These are phyloP conservation scores for Pseudocercospora musae DNA, from an alignment of 2,329 filamentous ascomycete species.

Conservation along the genomic window DNA sequence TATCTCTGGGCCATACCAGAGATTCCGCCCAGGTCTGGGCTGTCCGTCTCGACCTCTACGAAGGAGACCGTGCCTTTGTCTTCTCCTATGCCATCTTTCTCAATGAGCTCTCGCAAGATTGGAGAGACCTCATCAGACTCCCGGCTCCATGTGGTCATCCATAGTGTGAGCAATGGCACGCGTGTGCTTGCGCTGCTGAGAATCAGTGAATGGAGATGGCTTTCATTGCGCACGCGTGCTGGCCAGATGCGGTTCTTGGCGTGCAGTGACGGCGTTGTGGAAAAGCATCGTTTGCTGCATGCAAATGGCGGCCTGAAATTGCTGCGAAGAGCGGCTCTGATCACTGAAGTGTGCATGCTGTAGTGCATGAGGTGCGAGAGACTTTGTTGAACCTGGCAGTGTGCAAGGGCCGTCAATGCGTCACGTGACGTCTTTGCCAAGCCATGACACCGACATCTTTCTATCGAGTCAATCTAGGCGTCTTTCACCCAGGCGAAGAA, in stretches of 20 bases:
- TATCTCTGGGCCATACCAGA: constrained; percentile 41
- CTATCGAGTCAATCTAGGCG: too few species aligned
- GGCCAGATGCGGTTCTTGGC: constrained; percentile 38
- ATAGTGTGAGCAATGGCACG: constrained; percentile 48
- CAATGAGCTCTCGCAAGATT: constrained; percentile 42
- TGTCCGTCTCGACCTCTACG: constrained; percentile 50
- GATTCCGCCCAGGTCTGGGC: constrained; percentile 40
- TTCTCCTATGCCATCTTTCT: constrained; percentile 45
- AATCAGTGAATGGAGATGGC: constrained; percentile 48
- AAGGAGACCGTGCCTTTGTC: constrained; percentile 45
- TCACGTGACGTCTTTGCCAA: neutral
- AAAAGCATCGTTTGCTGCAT: constrained; percentile 20
- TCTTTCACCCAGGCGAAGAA: too few species aligned
- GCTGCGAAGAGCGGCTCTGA: neutral
- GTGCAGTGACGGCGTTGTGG: constrained; percentile 12
- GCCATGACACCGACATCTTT: too few species aligned
- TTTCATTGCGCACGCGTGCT: constrained; percentile 43
- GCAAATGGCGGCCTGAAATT: neutral
- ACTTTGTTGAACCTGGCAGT: neutral
- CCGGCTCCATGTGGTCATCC: constrained; percentile 49
- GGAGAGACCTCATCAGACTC: constrained; percentile 45
- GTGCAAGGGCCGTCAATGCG: neutral
- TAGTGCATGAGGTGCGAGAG: neutral
- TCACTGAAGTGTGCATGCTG: neutral
- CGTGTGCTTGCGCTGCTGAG: constrained; percentile 47